Evolutionary conservation across 306 rosid genomes (phyloP), one percentile per base, ranked within the genome.

Genomic region (Pachyrhizus erosus): DNA sequence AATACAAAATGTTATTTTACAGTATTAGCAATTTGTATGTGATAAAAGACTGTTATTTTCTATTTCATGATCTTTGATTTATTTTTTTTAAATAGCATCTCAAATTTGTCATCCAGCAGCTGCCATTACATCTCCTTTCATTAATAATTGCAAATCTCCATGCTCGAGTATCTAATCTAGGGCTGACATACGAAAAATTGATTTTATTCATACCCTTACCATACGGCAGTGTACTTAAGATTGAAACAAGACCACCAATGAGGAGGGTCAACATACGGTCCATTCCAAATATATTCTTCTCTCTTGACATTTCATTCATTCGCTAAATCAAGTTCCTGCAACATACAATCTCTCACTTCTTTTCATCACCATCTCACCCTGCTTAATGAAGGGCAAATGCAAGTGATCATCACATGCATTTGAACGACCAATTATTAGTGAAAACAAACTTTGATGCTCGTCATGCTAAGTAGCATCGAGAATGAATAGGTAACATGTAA

Each of bases 381-480:
- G 80, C 48, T 64, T 64, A 13, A 51, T 13, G 26, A 52, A 13
- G 64, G 54, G 60, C 51, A 70, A 71, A 43, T 42, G 68, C 43
- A 72, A 49, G 37, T 73, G 52, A 86, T 52, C 48, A 39, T 58
- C 81, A 27, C 64, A 49, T 54, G 9, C 55, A 60, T 69, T 73
- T 15, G 57, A 82, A 48, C 73, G 31, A 51, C 65, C 11, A 20
- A 17, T n/a, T 15, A 65, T 6, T 29, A 29, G 46, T 12, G 34
- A 34, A 24, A 79, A 69, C 13, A 15, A 73, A 58, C 51, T 66
- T 65, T 39, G 69, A 52, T 61, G 76, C 26, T 58, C 24, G 8
- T 68, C 84, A 68, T 70, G 77, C 68, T 29, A 73, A 6, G 49
- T n/a, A 65, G 72, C 60, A 84, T 72, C 76, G 20, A 43, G 72